Evolutionary conservation across 169 alveolate genomes (phyloP).

Genomic region (Eimeria praecox): DNA sequence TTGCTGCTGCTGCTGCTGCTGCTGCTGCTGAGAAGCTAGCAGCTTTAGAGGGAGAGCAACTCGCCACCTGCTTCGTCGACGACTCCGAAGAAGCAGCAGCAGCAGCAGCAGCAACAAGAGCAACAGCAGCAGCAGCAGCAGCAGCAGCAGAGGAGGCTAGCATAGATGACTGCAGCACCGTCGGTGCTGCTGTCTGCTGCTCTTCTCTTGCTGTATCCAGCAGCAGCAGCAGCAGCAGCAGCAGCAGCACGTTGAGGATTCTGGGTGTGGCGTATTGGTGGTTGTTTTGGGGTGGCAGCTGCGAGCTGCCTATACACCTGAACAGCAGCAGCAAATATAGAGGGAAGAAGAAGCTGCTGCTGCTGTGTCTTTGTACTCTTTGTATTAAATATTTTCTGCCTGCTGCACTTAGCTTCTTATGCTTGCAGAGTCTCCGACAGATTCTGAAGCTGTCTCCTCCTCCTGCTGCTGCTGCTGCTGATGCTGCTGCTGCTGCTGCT

Average conservation of each 20-base stretch:
- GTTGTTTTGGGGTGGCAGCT: not conserved
- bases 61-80: not conserved
- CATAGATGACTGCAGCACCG: not conserved
- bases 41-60: not conserved
- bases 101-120: constrained; percentile 14
- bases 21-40: not conserved
- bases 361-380: constrained; percentile 42
- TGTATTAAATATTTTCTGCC: constrained; percentile 35
- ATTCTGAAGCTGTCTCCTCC: constrained; percentile 22
- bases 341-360: not conserved
- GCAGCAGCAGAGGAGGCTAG: constrained; percentile 40
- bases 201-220: too few species aligned
- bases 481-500: not conserved
- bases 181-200: not conserved
- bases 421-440: constrained; percentile 17
- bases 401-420: not conserved
- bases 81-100: not conserved
- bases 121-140: not conserved
- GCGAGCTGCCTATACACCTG: too few species aligned
- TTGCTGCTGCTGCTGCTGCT: not conserved
- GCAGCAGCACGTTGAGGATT: not conserved
- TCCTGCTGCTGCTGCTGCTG: constrained; percentile 3
- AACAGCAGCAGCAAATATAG: too few species aligned
- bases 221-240: constrained; percentile 67
- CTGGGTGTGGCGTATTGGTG: not conserved